Conservation (phyloP, 2,329 filamentous ascomycete species). For the Fusarium sp. region DNA sequence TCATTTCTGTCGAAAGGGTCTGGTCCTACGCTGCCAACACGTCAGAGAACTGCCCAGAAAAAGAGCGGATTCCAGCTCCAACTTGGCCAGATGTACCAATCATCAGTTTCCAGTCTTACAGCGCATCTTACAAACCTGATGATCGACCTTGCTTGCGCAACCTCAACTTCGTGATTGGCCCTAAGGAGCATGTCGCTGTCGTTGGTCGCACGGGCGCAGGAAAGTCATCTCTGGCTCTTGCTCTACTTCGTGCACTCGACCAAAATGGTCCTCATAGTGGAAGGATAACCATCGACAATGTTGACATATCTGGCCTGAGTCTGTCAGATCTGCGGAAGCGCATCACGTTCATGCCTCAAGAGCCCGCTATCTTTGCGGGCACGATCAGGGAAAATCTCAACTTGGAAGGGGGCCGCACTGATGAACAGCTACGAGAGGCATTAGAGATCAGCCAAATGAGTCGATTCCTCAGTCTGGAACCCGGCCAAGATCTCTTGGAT, state of each 20-base stretch:
- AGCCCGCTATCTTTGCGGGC: no score
- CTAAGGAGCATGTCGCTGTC: neutral
- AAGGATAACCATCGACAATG: no score
- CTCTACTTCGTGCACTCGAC: neutral
- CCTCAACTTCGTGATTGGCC: neutral
- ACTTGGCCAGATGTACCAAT: neutral
- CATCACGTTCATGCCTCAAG: no score
- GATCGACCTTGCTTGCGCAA: neutral
- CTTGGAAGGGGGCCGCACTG: no score
- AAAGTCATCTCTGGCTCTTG: neutral
- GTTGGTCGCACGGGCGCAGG: neutral
- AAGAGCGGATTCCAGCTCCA: neutral
- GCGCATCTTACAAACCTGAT: neutral
- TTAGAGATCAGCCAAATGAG: no score
- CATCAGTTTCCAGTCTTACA: neutral
- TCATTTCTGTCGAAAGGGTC: neutral
- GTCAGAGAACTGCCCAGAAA: neutral
- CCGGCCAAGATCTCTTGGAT: no score
- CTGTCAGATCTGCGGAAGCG: no score
- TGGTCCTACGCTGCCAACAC: neutral
- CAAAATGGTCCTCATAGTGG: neutral
- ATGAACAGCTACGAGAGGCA: no score
- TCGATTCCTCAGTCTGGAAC: no score
- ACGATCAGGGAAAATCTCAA: no score
- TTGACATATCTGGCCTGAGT: no score